These are phyloP conservation scores for Boletellus sp. DNA, from an alignment of 768 basidiomycete species.

Conservation along the genomic window DNA sequence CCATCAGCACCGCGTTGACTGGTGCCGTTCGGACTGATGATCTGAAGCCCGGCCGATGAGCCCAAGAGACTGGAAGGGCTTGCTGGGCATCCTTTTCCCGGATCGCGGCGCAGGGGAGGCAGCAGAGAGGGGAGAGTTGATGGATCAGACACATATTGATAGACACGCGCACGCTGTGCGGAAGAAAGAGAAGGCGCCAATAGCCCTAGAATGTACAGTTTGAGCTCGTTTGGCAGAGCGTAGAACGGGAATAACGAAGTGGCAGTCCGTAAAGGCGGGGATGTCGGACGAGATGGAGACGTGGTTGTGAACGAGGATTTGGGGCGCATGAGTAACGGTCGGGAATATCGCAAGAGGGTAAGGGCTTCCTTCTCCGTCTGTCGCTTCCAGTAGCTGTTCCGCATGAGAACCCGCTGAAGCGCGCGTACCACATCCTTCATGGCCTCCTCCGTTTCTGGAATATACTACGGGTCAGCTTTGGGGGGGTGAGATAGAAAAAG, in stretches of 20 bases:
- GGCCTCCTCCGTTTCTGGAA: constrained; percentile 18
- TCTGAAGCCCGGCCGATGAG: constrained; percentile 10
- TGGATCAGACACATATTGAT: constrained; percentile 46
- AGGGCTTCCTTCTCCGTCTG: constrained; percentile 48
- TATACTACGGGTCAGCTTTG: constrained; percentile 9
- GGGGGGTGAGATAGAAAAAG: constrained; percentile 7
- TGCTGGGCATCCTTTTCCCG: constrained; percentile 15
- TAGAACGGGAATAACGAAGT: constrained; percentile 35
- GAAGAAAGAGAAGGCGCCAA: constrained; percentile 54
- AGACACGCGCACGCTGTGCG: constrained; percentile 55
- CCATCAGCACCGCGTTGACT: constrained; percentile 32
- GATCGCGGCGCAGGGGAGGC: constrained; percentile 28
- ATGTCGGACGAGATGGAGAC: constrained; percentile 11
- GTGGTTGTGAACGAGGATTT: constrained; percentile 12
- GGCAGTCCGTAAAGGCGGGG: constrained; percentile 13
- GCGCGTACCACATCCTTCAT: constrained; percentile 36
- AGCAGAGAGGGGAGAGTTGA: constrained; percentile 47
- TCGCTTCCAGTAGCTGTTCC: constrained; percentile 48
- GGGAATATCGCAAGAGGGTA: constrained; percentile 45
- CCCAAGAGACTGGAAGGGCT: constrained; percentile 20
- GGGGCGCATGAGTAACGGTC: constrained; percentile 42
- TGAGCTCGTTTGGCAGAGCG: constrained; percentile 54
- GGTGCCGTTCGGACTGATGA: constrained; percentile 7
- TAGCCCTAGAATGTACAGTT: constrained; percentile 52
- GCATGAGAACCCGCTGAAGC: constrained; percentile 38